Evolutionary conservation across 169 alveolate genomes (phyloP).

Genomic region (Cryptosporidium tyzzeri): DNA sequence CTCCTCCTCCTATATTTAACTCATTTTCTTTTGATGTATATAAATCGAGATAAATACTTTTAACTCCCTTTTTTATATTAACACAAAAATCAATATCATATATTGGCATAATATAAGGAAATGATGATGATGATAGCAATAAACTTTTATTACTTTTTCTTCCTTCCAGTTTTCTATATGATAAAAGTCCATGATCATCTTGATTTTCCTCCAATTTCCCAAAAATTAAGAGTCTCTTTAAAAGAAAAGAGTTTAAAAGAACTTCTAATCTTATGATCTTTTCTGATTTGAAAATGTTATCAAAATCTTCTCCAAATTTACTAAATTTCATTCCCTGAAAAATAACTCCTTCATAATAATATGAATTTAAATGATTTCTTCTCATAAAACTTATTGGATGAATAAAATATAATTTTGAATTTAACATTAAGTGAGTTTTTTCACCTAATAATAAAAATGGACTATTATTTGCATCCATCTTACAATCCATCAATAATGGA

Average conservation of each 20-base stretch:
- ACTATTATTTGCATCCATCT: not conserved
- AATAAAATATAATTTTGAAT: conserved; percentile 46
- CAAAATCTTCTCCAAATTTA: not conserved
- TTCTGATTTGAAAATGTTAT: not conserved
- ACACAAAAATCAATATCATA: conserved; percentile 32
- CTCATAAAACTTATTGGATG: conserved; percentile 48
- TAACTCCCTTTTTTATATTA: conserved; percentile 20
- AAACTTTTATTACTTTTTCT: not conserved
- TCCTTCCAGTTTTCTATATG: not conserved
- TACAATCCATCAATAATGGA: conserved; percentile 22
- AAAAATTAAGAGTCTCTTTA: conserved; percentile 3
- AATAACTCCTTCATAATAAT: not conserved
- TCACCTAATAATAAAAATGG: conserved; percentile 11
- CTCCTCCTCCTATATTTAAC: not conserved
- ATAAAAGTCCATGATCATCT: not conserved
- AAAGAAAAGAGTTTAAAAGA: conserved; percentile 16
- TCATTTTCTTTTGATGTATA: not conserved
- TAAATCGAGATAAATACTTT: conserved; percentile 27
- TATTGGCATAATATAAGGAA: conserved; percentile 3
- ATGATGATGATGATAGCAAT: not conserved
- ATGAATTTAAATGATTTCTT: not conserved
- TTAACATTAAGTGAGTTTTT: conserved; percentile 17
- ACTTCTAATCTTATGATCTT: conserved; percentile 10
- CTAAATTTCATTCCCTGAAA: not conserved
- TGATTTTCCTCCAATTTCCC: not conserved